phyloP scores from a whole-genome alignment of 495 filamentous ascomycete genomes.

The Pyrenopolyporus hunteri region DNA sequence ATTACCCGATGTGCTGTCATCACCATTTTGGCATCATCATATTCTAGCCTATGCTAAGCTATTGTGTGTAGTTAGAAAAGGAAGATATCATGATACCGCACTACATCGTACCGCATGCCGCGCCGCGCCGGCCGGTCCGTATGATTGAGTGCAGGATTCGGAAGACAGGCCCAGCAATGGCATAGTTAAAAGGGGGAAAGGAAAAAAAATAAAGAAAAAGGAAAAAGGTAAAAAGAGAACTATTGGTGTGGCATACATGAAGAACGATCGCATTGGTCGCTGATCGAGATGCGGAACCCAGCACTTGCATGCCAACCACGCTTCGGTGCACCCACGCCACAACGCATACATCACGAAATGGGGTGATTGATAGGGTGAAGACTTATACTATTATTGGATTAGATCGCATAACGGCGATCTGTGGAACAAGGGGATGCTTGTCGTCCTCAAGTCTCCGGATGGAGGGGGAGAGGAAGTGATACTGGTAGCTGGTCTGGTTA shows the following conservation, averaged over 20 bases:
- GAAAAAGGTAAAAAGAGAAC: not conserved
- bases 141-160: constrained; percentile 12
- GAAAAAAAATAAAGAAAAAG: not conserved
- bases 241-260: not conserved
- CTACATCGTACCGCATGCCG: constrained; percentile 6
- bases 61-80: not conserved
- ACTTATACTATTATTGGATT: constrained; percentile 10
- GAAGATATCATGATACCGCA: not conserved
- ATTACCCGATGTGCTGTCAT: too few relatives aligned
- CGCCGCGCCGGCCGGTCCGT: not conserved
- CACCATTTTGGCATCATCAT: too few relatives aligned
- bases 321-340: constrained; percentile 29
- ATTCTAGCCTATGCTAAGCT: not conserved
- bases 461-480: not conserved
- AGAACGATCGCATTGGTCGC: constrained; percentile 27
- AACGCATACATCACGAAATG: constrained; percentile 15
- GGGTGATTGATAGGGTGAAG: constrained; percentile 24
- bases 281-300: constrained; percentile 31
- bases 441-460: not conserved
- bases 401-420: constrained; percentile 17
- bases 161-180: constrained; percentile 5
- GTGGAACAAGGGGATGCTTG: not conserved
- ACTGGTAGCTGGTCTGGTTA: not conserved
- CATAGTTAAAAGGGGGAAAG: not conserved
- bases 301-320: constrained; percentile 36